phyloP scores from a whole-genome alignment of 768 basidiomycete species.

The Podaxis sp. region DNA sequence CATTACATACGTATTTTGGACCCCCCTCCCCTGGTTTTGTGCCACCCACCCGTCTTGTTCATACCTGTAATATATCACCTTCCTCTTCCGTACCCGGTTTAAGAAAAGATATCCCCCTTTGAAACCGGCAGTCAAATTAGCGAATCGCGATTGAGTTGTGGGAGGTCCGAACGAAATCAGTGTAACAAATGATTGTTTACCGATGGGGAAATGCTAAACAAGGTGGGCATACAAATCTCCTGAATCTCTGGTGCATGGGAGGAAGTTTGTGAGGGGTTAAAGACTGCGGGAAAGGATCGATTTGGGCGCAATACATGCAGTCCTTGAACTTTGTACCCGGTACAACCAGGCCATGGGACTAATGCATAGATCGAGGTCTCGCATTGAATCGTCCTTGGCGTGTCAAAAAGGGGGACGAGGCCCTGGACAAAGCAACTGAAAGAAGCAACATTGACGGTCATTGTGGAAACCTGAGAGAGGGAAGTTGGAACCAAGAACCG shows the following conservation, averaged over 20 bases:
- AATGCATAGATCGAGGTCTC: not conserved
- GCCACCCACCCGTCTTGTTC: not conserved
- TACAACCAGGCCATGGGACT: not conserved
- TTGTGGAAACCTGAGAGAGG: not conserved
- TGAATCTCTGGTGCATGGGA: no score
- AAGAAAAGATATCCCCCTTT: no score
- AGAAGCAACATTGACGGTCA: not conserved
- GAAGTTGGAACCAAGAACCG: not conserved
- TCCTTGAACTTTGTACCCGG: not conserved
- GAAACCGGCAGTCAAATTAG: not conserved
- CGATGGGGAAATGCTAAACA: no score
- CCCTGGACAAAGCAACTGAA: not conserved
- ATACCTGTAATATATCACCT: conserved; percentile 14
- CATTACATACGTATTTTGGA: not conserved
- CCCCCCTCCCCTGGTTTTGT: not conserved
- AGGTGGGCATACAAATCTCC: no score
- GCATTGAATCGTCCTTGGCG: not conserved
- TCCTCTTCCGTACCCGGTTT: not conserved
- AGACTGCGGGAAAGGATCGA: no score
- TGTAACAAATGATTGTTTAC: no score
- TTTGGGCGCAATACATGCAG: no score
- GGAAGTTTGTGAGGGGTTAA: no score
- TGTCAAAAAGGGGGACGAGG: not conserved
- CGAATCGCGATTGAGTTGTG: not conserved
- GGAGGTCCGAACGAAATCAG: not conserved